Evolutionary conservation across 2,329 filamentous ascomycete species (phyloP), one percentile per base, ranked within the genome.

Genomic region (Sclerotinia nivalis): DNA sequence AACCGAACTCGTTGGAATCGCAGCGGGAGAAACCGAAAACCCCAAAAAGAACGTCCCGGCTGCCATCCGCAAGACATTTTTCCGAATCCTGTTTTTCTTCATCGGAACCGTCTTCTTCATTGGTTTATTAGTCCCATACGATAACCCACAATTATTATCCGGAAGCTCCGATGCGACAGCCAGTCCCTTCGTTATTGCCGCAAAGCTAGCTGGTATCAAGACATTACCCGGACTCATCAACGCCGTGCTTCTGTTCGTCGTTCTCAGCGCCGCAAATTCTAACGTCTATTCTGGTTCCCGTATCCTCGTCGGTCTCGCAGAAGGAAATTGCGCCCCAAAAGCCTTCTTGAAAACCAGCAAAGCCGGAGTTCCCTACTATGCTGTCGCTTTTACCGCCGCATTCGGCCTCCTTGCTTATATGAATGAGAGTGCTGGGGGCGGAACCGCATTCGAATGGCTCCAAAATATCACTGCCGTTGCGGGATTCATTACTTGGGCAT

Each of bases 401-500:
- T 84, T 91, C 71, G 88, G 89, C 9, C 83, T 88, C 6, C 84
- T 93, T 15, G 87, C 84, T 22, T 93, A 91, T 80, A 83, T 93
- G 70, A 91, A 91, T 79, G 82, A 91, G 20, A 88, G 86, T 13
- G 79, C 82, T 56, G 82, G 80, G 70, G 89, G 88, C 58, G 83
- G 82, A 4, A 80, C 83, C 8, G 90, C 91, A 28, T 93, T 93
- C 80, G 84, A 86, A 82, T 93, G 90, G 90, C 83, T 93, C 58
- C 83, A 92, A 74, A 91, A 91, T 80, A 88, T 93, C 73, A 88
- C 85, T 20, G 86, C 88, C 66, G 88, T 90, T 9, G 88, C 88
- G 5, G 89, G 89, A 8, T 88, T 92, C 78, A 90, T 92, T 74
- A 87, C 85, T 50, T 93, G 91, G 90, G 84, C 86, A 9, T 87